A percentile compares a stretch with the other conserved stretches of the same genome.
These are phyloP conservation scores for Chlorophyllum brunneum DNA, from an alignment of 768 basidiomycete genomes.

Conservation along the genomic window DNA sequence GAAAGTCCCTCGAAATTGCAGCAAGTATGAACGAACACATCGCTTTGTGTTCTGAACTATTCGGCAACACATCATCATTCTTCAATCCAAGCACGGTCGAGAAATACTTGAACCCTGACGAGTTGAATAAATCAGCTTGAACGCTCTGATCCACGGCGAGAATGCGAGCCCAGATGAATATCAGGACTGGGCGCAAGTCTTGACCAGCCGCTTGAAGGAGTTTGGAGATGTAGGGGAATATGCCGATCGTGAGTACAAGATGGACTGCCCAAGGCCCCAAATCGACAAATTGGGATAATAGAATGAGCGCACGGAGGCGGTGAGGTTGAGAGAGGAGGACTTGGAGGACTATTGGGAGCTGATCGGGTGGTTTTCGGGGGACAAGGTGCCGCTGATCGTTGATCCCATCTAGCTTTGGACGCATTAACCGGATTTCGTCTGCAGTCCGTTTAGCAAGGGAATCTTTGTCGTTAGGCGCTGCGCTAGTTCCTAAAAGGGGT, in stretches of 20 bases:
- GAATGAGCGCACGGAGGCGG: constrained; percentile 90
- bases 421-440: constrained; percentile 26
- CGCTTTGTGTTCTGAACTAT: constrained; percentile 92
- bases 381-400: constrained; percentile 47
- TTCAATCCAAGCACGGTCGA: constrained; percentile 68
- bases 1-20: constrained; percentile 84
- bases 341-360: constrained; percentile 96
- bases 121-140: constrained; percentile 84
- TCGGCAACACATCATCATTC: constrained; percentile 77
- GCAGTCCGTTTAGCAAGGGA: constrained; percentile 23
- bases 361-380: constrained; percentile 91
- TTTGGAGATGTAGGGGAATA: constrained; percentile 98
- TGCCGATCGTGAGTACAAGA: constrained; percentile 92
- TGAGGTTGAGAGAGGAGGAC: constrained; percentile 96
- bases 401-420: constrained; percentile 13
- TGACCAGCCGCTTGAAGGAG: constrained; percentile 91
- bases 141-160: constrained; percentile 94
- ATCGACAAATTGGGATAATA: constrained; percentile 96
- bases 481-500: neutral
- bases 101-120: constrained; percentile 83
- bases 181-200: constrained; percentile 94
- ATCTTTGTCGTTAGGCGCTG: constrained; percentile 17
- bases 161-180: constrained; percentile 99
- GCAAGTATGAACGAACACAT: constrained; percentile 98
- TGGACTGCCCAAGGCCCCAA: constrained; percentile 99